These are phyloP conservation scores for Globisporangium megalacanthum DNA, from an alignment of 352 stramenopile genomes.

Conservation along the genomic window DNA sequence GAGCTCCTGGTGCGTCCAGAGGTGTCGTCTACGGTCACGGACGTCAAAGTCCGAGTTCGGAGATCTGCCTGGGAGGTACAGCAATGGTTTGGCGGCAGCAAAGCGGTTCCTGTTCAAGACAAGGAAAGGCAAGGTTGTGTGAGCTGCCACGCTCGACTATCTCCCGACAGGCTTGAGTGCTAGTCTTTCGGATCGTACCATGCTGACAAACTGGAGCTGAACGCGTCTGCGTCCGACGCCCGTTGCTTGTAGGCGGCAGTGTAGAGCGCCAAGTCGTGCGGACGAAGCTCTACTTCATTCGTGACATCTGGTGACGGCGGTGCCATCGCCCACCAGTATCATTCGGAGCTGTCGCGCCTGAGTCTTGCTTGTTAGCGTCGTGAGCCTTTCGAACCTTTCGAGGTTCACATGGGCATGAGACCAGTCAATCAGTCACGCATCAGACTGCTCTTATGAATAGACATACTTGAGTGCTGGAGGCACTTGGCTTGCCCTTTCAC, in stretches of 20 bases:
- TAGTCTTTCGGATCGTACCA: constrained; percentile 13
- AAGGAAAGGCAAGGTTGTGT: background rate
- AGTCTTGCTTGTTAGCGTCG: too few species aligned
- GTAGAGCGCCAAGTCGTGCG: constrained; percentile 33
- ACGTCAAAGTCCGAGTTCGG: constrained; percentile 35
- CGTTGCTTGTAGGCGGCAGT: constrained; percentile 28
- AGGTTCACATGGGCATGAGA: background rate
- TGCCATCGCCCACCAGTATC: background rate
- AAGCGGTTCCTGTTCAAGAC: constrained; percentile 27
- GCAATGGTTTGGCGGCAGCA: constrained; percentile 17
- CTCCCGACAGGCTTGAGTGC: background rate
- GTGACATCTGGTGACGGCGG: background rate
- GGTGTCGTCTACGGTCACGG: constrained; percentile 22
- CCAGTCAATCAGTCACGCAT: background rate
- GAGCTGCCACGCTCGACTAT: too few species aligned
- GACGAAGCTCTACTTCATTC: constrained; percentile 8
- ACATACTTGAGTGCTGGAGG: too few species aligned
- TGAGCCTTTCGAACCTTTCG: too few species aligned
- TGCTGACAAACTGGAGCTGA: constrained; percentile 15
- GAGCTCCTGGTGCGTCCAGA: constrained; percentile 47
- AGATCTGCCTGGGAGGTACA: constrained; percentile 47
- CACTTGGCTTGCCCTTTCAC: background rate
- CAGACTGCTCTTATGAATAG: too few species aligned
- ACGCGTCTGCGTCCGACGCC: constrained; percentile 6
- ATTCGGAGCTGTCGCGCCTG: background rate